Conservation (phyloP, 495 filamentous ascomycete genomes). For the Talaromyces adpressus region DNA sequence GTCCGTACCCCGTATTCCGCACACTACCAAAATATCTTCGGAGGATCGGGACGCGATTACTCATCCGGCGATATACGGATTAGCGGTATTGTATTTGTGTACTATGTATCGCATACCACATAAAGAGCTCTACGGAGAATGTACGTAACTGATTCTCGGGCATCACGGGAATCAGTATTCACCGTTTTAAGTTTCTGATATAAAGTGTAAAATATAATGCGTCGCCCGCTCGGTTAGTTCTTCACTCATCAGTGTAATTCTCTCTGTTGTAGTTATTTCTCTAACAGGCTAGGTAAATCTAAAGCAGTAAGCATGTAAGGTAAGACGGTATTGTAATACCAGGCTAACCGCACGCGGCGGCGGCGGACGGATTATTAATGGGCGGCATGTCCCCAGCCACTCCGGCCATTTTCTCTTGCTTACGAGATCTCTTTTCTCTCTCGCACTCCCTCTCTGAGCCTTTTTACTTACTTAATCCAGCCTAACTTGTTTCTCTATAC, state of each 20-base stretch:
- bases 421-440: slow-evolving; percentile 23
- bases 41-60: not conserved
- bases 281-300: not conserved
- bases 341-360: not conserved
- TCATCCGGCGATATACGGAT: not conserved
- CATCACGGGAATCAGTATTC: no score
- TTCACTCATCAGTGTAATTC: not conserved
- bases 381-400: slow-evolving; percentile 9
- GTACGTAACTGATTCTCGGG: no score
- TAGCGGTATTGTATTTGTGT: not conserved
- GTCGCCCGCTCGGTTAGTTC: not conserved
- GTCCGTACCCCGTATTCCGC: not conserved
- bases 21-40: not conserved
- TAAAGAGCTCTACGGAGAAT: no score
- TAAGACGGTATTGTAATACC: not conserved
- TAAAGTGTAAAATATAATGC: not conserved
- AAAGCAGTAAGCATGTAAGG: not conserved
- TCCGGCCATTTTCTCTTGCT: slow-evolving; percentile 13
- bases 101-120: not conserved
- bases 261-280: not conserved
- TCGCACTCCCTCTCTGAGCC: not conserved
- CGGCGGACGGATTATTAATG: slow-evolving; percentile 3
- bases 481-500: slow-evolving; percentile 7
- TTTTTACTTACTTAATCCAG: slow-evolving; percentile 4
- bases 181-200: not conserved